A percentile compares a stretch with the other conserved stretches of the same genome.
Conservation (phyloP, 176 grass and related monocot genomes). For the Hsuehochloa calcarea region DNA sequence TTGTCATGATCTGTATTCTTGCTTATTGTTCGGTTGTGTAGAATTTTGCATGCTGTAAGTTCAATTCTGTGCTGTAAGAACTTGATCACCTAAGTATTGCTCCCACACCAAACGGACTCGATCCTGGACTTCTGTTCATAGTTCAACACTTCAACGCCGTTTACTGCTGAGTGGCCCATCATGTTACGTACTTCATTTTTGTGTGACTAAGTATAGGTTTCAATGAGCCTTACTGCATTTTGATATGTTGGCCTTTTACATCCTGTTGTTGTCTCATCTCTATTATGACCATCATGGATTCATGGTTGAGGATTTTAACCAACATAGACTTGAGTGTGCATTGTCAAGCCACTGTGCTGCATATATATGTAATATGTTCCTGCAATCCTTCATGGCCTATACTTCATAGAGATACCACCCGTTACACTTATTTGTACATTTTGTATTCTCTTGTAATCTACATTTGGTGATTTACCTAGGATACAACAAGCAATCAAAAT, state of each 20-base stretch:
- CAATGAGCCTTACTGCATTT: background rate
- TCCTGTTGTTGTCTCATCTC: background rate
- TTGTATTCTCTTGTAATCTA: background rate
- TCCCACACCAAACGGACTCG: background rate
- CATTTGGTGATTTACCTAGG: background rate
- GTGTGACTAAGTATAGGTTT: background rate
- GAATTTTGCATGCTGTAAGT: background rate
- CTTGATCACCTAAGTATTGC: background rate
- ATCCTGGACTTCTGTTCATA: background rate
- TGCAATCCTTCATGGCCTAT: background rate
- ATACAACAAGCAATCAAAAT: background rate
- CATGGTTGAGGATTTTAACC: background rate
- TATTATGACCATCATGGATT: background rate
- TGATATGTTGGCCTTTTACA: background rate
- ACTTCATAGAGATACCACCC: background rate
- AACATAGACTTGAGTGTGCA: background rate
- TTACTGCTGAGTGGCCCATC: background rate
- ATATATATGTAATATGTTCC: background rate
- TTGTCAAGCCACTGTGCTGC: background rate
- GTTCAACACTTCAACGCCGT: background rate
- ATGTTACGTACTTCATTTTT: background rate
- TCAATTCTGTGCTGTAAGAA: slow-evolving; percentile 7
- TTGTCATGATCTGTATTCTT: background rate
- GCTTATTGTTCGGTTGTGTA: background rate
- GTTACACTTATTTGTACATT: background rate